Base-by-base conservation (phyloP, 192 early-diverging fungal genomes). In the Backusella westeae region DNA sequence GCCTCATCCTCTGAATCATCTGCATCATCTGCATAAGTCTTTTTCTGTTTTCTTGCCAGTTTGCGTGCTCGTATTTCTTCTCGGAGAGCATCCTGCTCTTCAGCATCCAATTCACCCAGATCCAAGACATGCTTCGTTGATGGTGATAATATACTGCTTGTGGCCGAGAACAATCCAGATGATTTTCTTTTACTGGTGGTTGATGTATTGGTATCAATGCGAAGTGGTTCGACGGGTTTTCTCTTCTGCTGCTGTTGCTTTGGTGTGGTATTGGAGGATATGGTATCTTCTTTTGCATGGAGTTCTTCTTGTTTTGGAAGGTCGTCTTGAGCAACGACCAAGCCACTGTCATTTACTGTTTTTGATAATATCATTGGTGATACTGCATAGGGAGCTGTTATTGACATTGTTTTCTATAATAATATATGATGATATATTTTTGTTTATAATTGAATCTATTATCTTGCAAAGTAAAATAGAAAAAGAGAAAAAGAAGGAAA, bases 1-100 rank as follows among this genome's bases (percentile, higher is more conserved):
- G 86, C 77, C 29, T 56, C 80, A 75, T 81, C 81, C 71, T 75
- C 79, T 34, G 73, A 17, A 34, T 63, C 56, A 19, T 49, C 41
- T 35, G 71, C 67, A 66, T 81, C 15, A 41, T 39, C 39, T 6
- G 65, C 49, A 75, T 65, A 26, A 8, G 32, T 73, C 14, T 73
- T 53, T 21, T 67, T 65, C 29, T 39, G 36, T 12, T 41, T 59
- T 34, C 59, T 35, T 32, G 26, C 65, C 39, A 41, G 34, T 42
- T 65, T 65, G 29, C 73, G 49, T 17, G 59, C 39, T 29, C 19
- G 67, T 17, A 75, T 75, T 67, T 75, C 73, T 9, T 44, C 63
- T 66, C 34, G 32, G 10, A 75, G 23, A 5, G 23, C 63, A 66
- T 56, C 32, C n/a, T 66, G 36, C 34, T 75, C 73, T 34, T 75